These are phyloP conservation scores for Myxozyma mucilagina DNA, from an alignment of 805 yeast species.

Conservation along the genomic window DNA sequence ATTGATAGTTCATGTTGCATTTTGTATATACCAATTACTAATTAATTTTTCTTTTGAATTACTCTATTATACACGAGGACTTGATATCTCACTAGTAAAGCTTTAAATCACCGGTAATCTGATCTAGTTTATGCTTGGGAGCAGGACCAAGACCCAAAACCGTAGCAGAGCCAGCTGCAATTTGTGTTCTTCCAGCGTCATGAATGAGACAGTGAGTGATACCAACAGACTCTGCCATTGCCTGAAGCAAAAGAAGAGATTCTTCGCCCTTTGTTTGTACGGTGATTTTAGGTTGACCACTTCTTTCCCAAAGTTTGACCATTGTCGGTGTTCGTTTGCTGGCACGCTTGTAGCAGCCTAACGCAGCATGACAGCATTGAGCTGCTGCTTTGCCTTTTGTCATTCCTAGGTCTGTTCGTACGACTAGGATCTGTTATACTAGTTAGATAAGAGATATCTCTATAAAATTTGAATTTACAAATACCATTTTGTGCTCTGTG, in stretches of 20 bases:
- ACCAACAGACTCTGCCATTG: slow-evolving; percentile 76
- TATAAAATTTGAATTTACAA: background rate
- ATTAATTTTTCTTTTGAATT: background rate
- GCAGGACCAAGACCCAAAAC: slow-evolving; percentile 98
- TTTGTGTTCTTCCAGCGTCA: slow-evolving; percentile 96
- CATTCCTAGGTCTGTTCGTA: slow-evolving; percentile 88
- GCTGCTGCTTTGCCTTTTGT: slow-evolving; percentile 96
- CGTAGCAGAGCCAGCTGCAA: slow-evolving; percentile 94
- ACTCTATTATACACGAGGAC: background rate
- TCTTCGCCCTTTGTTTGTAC: slow-evolving; percentile 63
- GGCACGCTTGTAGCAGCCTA: slow-evolving; percentile 71
- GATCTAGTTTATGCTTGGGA: slow-evolving; percentile 73
- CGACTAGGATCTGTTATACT: slow-evolving; percentile 61
- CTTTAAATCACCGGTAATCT: slow-evolving; percentile 76
- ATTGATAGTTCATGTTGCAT: background rate
- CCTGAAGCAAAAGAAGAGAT: slow-evolving; percentile 72
- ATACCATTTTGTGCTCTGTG: slow-evolving; percentile 28
- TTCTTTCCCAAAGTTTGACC: slow-evolving; percentile 71
- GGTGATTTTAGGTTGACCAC: slow-evolving; percentile 94
- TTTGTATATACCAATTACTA: background rate
- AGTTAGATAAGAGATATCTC: background rate
- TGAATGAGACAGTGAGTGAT: slow-evolving; percentile 79
- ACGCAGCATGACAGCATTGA: slow-evolving; percentile 97
- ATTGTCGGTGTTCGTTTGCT: slow-evolving; percentile 60
- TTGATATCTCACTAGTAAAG: slow-evolving; percentile 50